Conservation (phyloP, 441 rosid species). For the Viola pubescens region DNA sequence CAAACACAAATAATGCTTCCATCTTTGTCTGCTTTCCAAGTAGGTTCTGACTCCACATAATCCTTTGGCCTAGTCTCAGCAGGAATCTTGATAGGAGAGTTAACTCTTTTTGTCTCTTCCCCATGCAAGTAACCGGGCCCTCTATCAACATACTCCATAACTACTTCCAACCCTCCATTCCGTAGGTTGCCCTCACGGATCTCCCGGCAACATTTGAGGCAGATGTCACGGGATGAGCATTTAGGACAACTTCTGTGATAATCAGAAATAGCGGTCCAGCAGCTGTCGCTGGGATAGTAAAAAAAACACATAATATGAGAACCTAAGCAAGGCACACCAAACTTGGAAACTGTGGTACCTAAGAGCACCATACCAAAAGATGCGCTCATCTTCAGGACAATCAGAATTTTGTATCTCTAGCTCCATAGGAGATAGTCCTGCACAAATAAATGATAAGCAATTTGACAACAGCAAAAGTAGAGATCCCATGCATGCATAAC, state of each 20-base stretch:
- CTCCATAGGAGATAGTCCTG: constrained; percentile 32
- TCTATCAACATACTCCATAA: constrained; percentile 26
- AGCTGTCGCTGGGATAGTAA: constrained; percentile 44
- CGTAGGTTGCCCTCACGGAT: constrained; percentile 51
- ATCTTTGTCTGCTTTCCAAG: constrained; percentile 56
- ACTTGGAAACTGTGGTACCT: neutral
- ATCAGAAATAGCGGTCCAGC: constrained; percentile 71
- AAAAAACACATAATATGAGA: constrained; percentile 1
- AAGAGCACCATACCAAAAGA: constrained; percentile 34
- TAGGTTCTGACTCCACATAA: constrained; percentile 11
- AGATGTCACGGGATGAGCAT: constrained; percentile 57
- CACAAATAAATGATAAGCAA: constrained; percentile 8
- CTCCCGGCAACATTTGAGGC: constrained; percentile 78
- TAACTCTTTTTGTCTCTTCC: neutral
- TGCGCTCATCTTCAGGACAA: constrained; percentile 32
- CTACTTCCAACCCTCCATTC: constrained; percentile 33
- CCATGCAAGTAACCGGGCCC: constrained; percentile 56
- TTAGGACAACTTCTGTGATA: constrained; percentile 62
- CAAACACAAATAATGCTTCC: constrained; percentile 59
- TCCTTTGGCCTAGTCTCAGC: constrained; percentile 15
- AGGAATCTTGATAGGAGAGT: neutral
- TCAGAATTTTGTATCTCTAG: constrained; percentile 24
- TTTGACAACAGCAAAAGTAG: neutral
- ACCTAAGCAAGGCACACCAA: neutral
- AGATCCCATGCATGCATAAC: neutral